Base-by-base conservation (phyloP, 129 eudicot genomes). In the Centrapalus pauciflorus region DNA sequence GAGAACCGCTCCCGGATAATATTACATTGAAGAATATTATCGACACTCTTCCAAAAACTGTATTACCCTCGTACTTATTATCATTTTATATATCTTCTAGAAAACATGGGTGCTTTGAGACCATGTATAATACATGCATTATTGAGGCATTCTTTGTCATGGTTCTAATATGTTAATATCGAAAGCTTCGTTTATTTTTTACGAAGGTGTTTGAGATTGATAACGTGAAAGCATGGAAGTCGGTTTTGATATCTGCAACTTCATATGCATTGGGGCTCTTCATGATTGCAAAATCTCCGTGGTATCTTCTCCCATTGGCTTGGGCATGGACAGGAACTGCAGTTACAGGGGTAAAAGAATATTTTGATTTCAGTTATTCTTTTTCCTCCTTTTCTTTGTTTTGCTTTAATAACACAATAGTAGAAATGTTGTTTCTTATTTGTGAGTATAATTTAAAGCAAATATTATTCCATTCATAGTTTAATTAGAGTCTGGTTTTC, bases 281-380 rank as follows among this genome's bases (percentile, higher is more conserved):
- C 75, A 70, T 82, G 92, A 93, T 89, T 46, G 71, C 96, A 30
- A 93, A 88, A 84, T 76, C 95, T 30, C 96, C 98, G 5, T 93
- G 98, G 96, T 93, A 77, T 77, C 80, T 93, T 55, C 98, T 93
- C 73, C 98, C 98, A 60, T 63, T 93, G 29, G 96, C 98, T 48
- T 93, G 98, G 98, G 98, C 95, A 50, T 93, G 95, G 96, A 93
- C 98, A 14, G 96, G 98, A 65, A 93, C 96, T 64, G 95, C 98
- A 68, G 74, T 93, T 64, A 93, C 98, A 16, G 98, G 98, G 90
- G 98, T 93, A 34, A 81, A 83, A 45, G 2, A 4, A 45, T 5
- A 14, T 45, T 4, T 45, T n/a, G 20, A 45, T 45, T 37, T 49
- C 10, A 4, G 24, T 24, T 28, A 29, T 33, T 6, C 11, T 35